Base-by-base conservation (phyloP, 257 asterid genomes). In the Sherardia arvensis region DNA sequence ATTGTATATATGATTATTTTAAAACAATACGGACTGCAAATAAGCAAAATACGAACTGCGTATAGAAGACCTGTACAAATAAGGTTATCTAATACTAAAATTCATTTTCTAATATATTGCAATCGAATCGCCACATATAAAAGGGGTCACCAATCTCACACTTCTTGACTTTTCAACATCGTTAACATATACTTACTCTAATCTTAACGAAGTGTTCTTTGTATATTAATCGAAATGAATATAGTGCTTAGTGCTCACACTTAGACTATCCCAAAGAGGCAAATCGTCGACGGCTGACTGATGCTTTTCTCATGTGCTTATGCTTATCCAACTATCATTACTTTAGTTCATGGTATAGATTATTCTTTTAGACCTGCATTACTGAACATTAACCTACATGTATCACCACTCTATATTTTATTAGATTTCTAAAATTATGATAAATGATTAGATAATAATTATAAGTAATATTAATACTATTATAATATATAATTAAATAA, bases 51-150 rank as follows among this genome's bases (percentile, higher is more conserved):
- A n/a, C n/a, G n/a, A n/a, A n/a, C n/a, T n/a, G n/a, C n/a, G n/a
- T n/a, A n/a, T n/a, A n/a, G n/a, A n/a, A n/a, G n/a, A n/a, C n/a
- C n/a, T n/a, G n/a, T n/a, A n/a, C n/a, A n/a, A n/a, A n/a, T n/a
- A n/a, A n/a, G n/a, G n/a, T n/a, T n/a, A n/a, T n/a, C n/a, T n/a
- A n/a, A n/a, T 29, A 43, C 21, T 43, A 15, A 43, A 43, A 14
- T 43, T 8, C 27, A 3, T 51, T 51, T 51, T 51, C 5, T 7
- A 4, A 34, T 36, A 38, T 69, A 54, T 66, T 28, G 15, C 59
- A 47, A 26, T 22, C 79, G 75, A 56, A 66, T 70, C 75, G 79
- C 73, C 79, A 68, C 76, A 27, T 66, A 56, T 0, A 47, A 51
- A 21, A 7, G n/a, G 18, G 8, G 56, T 30, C 48, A 11, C 36